Evolutionary conservation across 2,329 filamentous ascomycete genomes (phyloP).

Genomic region (Tolypocladium endophyticum): DNA sequence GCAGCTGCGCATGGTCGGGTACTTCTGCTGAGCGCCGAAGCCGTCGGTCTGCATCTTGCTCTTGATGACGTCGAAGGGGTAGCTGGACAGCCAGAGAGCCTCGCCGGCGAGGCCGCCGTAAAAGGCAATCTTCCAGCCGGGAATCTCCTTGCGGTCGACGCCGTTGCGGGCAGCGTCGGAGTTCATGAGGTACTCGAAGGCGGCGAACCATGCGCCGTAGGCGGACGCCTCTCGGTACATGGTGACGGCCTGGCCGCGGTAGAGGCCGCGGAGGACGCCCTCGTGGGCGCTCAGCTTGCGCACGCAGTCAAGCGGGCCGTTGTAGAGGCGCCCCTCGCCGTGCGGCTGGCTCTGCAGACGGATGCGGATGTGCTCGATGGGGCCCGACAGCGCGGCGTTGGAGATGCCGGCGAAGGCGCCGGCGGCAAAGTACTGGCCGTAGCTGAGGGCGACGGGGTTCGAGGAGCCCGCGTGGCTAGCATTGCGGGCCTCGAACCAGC

Average conservation of each 20-base stretch:
- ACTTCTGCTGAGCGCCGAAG: slow-evolving; percentile 62
- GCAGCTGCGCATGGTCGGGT: slow-evolving; percentile 76
- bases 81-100: slow-evolving; percentile 84
- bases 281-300: slow-evolving; percentile 61
- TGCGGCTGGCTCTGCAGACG: slow-evolving; percentile 93
- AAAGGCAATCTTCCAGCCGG: slow-evolving; percentile 74
- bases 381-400: slow-evolving; percentile 79
- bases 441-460: slow-evolving; percentile 49
- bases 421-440: slow-evolving; percentile 78
- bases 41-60: slow-evolving; percentile 99
- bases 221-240: slow-evolving; percentile 82
- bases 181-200: slow-evolving; percentile 97
- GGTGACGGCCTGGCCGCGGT: slow-evolving; percentile 81
- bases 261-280: slow-evolving; percentile 62
- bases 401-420: slow-evolving; percentile 88
- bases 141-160: slow-evolving; percentile 65
- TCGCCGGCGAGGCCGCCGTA: slow-evolving; percentile 94
- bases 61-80: slow-evolving; percentile 96
- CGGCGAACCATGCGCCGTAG: slow-evolving; percentile 90
- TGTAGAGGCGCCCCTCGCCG: slow-evolving; percentile 66
- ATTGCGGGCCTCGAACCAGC: slow-evolving; percentile 73
- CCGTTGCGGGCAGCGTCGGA: slow-evolving; percentile 69
- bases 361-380: slow-evolving; percentile 96
- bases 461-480: slow-evolving; percentile 40
- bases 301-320: slow-evolving; percentile 81